A percentile compares a stretch with the other conserved stretches of the same genome.
Evolutionary conservation across 2,329 filamentous ascomycete genomes (phyloP).

Genomic region (Juglanconis oblonga): DNA sequence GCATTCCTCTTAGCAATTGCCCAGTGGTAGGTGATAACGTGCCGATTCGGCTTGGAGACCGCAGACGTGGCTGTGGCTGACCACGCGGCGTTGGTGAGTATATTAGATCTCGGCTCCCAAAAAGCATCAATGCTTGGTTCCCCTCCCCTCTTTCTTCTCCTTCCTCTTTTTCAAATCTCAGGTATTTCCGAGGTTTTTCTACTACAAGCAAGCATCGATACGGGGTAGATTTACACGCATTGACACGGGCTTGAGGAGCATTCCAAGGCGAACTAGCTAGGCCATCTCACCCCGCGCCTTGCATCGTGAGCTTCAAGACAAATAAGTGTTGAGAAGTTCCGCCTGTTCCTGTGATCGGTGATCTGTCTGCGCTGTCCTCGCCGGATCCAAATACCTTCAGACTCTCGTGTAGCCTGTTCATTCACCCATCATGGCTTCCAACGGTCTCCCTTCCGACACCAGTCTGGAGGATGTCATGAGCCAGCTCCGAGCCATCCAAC

Average conservation of each 20-base stretch:
- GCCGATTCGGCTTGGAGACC: constrained; percentile 2
- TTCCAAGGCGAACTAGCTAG: neutral
- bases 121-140: neutral
- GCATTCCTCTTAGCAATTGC: neutral
- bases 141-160: neutral
- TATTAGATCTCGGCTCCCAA: constrained; percentile 5
- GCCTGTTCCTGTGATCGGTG: constrained; percentile 1
- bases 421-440: constrained; percentile 13
- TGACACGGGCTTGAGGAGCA: neutral
- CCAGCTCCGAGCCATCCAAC: constrained; percentile 17
- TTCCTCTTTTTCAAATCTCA: neutral
- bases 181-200: neutral
- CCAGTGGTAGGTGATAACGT: constrained; percentile 4
- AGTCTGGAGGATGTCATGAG: constrained; percentile 19
- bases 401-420: neutral
- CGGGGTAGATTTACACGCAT: neutral
- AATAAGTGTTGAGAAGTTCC: neutral
- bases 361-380: neutral
- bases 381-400: neutral
- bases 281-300: neutral
- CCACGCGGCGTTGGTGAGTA: constrained; percentile 6
- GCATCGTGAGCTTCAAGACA: neutral
- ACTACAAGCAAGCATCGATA: neutral
- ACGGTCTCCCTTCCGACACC: constrained; percentile 7
- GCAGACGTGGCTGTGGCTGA: constrained; percentile 3